Evolutionary conservation across 805 yeast species (phyloP).

Genomic region (Candida adriatica): DNA sequence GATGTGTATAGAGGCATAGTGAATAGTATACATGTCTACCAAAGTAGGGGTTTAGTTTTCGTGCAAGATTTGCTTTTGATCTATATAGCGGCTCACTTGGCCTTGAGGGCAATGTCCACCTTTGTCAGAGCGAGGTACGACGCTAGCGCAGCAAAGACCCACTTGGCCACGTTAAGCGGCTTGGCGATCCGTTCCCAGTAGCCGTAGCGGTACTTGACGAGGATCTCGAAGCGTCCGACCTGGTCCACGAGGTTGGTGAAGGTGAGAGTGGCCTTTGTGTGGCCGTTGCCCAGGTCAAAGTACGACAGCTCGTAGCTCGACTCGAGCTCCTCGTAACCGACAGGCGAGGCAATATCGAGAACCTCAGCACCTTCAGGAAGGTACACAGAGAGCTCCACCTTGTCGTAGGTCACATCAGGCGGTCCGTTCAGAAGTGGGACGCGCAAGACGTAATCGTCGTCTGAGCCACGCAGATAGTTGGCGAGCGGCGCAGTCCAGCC

Average conservation of each 20-base stretch:
- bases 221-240: slow-evolving; percentile 46
- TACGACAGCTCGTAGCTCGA: slow-evolving; percentile 40
- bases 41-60: background rate
- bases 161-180: slow-evolving; percentile 58
- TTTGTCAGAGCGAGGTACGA: slow-evolving; percentile 43
- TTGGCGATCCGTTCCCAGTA: slow-evolving; percentile 47
- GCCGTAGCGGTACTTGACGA: slow-evolving; percentile 59
- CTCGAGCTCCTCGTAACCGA: slow-evolving; percentile 29
- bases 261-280: slow-evolving; percentile 59
- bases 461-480: slow-evolving; percentile 40
- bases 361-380: slow-evolving; percentile 83
- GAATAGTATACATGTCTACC: background rate
- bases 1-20: background rate
- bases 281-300: slow-evolving; percentile 74
- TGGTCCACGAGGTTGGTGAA: slow-evolving; percentile 65
- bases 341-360: slow-evolving; percentile 50
- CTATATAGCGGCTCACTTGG: slow-evolving; percentile 6
- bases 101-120: slow-evolving; percentile 35
- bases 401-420: slow-evolving; percentile 58
- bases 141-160: slow-evolving; percentile 53
- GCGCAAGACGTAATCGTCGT: slow-evolving; percentile 42
- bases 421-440: slow-evolving; percentile 76
- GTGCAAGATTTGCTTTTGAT: background rate
- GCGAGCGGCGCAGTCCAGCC: slow-evolving; percentile 77
- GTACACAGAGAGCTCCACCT: slow-evolving; percentile 52